phyloP scores from a whole-genome alignment of 2,329 filamentous ascomycete genomes.

The Neofusicoccum umdonicola region DNA sequence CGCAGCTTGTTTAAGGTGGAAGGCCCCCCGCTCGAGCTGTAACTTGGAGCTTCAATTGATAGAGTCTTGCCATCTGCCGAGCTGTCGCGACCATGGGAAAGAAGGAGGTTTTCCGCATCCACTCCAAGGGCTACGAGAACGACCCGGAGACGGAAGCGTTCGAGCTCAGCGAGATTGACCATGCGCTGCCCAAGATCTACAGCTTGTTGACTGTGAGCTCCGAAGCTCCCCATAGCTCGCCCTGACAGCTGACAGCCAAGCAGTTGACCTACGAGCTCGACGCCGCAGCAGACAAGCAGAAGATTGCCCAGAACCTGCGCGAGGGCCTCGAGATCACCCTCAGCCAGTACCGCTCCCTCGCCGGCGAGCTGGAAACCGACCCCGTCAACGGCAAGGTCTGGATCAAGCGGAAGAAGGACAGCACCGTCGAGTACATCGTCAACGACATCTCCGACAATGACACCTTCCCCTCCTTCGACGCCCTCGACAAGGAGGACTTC shows the following conservation, averaged over 20 bases:
- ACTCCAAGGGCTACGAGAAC: not conserved
- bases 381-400: slow-evolving; percentile 20
- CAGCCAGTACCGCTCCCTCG: slow-evolving; percentile 21
- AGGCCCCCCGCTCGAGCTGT: not conserved
- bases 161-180: slow-evolving; percentile 9
- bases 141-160: not conserved
- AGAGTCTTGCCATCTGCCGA: not conserved
- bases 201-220: not conserved
- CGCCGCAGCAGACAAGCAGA: not conserved
- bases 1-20: not conserved
- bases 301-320: slow-evolving; percentile 20
- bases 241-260: not conserved
- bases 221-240: not conserved
- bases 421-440: slow-evolving; percentile 19
- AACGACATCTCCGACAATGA: slow-evolving; percentile 19
- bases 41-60: not conserved
- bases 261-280: slow-evolving; percentile 24
- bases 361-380: slow-evolving; percentile 21
- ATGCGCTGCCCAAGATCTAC: slow-evolving; percentile 5
- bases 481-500: slow-evolving; percentile 23
- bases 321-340: slow-evolving; percentile 23
- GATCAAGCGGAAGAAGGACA: slow-evolving; percentile 21
- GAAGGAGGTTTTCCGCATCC: not conserved
- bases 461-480: slow-evolving; percentile 20
- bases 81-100: not conserved